These are phyloP conservation scores for Annulohypoxylon moriforme DNA, from an alignment of 495 filamentous ascomycete genomes.

Conservation along the genomic window DNA sequence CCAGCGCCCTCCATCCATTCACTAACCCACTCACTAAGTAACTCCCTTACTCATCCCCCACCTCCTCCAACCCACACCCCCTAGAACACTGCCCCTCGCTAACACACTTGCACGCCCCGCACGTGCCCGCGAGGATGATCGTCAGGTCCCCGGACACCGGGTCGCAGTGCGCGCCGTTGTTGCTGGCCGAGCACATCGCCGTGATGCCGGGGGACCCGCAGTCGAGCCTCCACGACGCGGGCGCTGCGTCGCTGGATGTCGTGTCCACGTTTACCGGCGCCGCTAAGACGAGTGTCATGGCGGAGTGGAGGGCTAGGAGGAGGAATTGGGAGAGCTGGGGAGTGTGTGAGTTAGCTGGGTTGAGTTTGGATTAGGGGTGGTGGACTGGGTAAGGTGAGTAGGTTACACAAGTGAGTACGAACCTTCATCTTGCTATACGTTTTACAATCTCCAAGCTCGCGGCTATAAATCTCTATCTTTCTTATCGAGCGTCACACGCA, in stretches of 20 bases:
- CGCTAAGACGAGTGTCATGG: background rate
- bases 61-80: slow-evolving; percentile 28
- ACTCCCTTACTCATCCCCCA: too few relatives aligned
- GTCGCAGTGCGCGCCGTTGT: slow-evolving; percentile 46
- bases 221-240: slow-evolving; percentile 41
- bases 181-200: slow-evolving; percentile 38
- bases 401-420: background rate
- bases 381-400: background rate
- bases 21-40: too few relatives aligned
- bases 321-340: background rate
- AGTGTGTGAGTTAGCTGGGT: background rate
- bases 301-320: slow-evolving; percentile 1
- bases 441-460: background rate
- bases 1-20: too few relatives aligned
- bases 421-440: slow-evolving; percentile 27
- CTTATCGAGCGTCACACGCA: background rate
- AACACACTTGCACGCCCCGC: slow-evolving; percentile 34
- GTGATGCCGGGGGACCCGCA: slow-evolving; percentile 44
- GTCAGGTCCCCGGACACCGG: slow-evolving; percentile 42
- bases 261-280: background rate
- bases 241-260: background rate
- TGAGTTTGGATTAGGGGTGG: background rate
- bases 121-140: slow-evolving; percentile 43
- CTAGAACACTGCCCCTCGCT: slow-evolving; percentile 32
- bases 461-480: background rate